These are phyloP conservation scores for Porpolomopsis calyptriformis DNA, from an alignment of 768 basidiomycete species.

Conservation along the genomic window DNA sequence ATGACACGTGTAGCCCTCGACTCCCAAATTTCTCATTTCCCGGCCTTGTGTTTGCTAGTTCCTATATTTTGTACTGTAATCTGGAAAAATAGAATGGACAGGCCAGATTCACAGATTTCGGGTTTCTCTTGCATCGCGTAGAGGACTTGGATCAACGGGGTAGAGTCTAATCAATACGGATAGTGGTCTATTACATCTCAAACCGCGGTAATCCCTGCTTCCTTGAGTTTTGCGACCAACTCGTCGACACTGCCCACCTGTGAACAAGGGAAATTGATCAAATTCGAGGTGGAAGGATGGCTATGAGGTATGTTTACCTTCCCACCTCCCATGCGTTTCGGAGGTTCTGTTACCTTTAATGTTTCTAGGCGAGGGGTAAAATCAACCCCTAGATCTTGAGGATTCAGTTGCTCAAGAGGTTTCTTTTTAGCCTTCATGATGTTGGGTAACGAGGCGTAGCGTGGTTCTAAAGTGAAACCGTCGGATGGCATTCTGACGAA, in stretches of 20 bases:
- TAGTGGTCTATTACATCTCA: no score
- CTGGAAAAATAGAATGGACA: constrained; percentile 2
- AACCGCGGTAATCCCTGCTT: constrained; percentile 54
- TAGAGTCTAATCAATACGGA: no score
- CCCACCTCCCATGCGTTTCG: constrained; percentile 79
- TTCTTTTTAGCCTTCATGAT: constrained; percentile 99
- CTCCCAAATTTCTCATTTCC: neutral
- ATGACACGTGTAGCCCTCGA: constrained; percentile 2
- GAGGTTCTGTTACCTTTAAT: constrained; percentile 81
- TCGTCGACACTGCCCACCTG: constrained; percentile 65
- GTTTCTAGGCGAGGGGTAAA: constrained; percentile 75
- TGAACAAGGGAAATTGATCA: neutral
- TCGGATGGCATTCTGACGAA: neutral
- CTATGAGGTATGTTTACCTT: constrained; percentile 48
- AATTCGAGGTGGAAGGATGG: neutral
- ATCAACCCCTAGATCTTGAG: constrained; percentile 76
- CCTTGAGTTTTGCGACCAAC: constrained; percentile 79
- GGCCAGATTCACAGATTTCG: neutral
- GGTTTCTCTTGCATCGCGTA: no score
- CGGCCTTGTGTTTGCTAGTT: neutral
- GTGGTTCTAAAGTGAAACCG: constrained; percentile 53
- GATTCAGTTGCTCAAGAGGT: constrained; percentile 71
- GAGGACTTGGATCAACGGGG: no score
- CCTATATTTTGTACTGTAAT: constrained; percentile 1
- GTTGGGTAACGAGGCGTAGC: constrained; percentile 93